Conservation (phyloP, 2,329 filamentous ascomycete genomes). For the Phoma sp. region DNA sequence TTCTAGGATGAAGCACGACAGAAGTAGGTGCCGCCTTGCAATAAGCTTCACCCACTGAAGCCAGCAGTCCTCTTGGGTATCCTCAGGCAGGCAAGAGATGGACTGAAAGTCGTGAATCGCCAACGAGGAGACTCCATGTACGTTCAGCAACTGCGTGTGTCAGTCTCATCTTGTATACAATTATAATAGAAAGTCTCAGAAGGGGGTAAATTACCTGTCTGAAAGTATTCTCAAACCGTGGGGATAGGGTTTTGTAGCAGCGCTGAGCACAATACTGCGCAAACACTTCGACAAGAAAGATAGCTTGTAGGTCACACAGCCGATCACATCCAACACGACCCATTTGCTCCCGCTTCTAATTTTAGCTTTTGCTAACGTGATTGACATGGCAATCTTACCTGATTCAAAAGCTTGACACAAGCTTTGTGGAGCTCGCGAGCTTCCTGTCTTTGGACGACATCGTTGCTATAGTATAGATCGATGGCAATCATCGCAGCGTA, state of each 20-base stretch:
- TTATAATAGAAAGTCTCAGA: not conserved
- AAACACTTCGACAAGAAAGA: slow-evolving; percentile 52
- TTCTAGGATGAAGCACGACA: slow-evolving; percentile 52
- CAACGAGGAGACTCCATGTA: not conserved
- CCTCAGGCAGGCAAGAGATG: slow-evolving; percentile 23
- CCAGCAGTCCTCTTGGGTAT: slow-evolving; percentile 36
- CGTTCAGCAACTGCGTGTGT: not conserved
- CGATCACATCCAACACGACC: slow-evolving; percentile 35
- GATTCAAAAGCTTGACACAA: slow-evolving; percentile 50
- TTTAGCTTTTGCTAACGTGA: not conserved
- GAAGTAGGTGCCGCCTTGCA: slow-evolving; percentile 46
- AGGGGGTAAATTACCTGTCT: slow-evolving; percentile 30
- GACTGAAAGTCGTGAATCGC: slow-evolving; percentile 9
- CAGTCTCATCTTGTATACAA: not conserved
- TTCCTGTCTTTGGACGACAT: slow-evolving; percentile 42
- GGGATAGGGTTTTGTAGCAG: slow-evolving; percentile 44
- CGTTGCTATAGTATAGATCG: slow-evolving; percentile 49
- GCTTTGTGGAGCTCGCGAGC: slow-evolving; percentile 50
- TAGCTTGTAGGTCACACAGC: slow-evolving; percentile 52
- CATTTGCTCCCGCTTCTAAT: slow-evolving; percentile 38
- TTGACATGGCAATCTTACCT: slow-evolving; percentile 25
- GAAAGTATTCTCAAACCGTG: slow-evolving; percentile 48
- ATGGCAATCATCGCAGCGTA: slow-evolving; percentile 53
- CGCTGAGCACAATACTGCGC: slow-evolving; percentile 52
- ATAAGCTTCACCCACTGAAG: slow-evolving; percentile 40